Evolutionary conservation across 768 basidiomycete species (phyloP).

Genomic region (Tubosaeta sp.): DNA sequence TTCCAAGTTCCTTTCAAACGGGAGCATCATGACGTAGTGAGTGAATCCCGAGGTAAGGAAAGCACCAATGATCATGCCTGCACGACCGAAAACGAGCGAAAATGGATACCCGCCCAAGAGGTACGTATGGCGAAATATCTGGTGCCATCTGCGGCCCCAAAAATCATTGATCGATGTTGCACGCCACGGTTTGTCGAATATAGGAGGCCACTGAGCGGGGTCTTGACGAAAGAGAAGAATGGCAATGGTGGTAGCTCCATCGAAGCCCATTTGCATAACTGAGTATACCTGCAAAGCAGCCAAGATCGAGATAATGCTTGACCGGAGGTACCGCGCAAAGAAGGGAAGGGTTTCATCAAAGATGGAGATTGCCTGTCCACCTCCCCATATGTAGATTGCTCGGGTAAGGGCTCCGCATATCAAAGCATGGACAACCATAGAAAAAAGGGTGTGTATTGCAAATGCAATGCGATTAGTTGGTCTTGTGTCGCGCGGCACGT

Average conservation of each 20-base stretch:
- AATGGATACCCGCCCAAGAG: not conserved
- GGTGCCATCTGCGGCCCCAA: not conserved
- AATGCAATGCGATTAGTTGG: not conserved
- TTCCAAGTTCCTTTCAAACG: not conserved
- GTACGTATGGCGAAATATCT: not conserved
- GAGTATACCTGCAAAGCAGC: not conserved
- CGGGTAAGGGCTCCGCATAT: not conserved
- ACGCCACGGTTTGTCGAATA: not conserved
- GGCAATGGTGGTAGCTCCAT: not conserved
- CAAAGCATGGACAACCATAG: not conserved
- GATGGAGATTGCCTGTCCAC: not conserved
- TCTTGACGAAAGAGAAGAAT: not conserved
- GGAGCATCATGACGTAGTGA: not conserved
- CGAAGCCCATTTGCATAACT: not conserved
- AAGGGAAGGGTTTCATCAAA: not conserved
- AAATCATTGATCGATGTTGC: not conserved
- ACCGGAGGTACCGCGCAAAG: not conserved
- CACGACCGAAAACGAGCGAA: not conserved
- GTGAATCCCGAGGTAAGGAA: not conserved
- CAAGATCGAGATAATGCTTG: not conserved
- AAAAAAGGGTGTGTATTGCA: not conserved
- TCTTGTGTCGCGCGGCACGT: not conserved
- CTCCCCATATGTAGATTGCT: not conserved
- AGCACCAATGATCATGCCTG: not conserved
- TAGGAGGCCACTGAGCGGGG: not conserved